A percentile compares a stretch with the other conserved stretches of the same genome.
These are phyloP conservation scores for Penicillium sp. DNA, from an alignment of 2,329 filamentous ascomycete genomes.

Conservation along the genomic window DNA sequence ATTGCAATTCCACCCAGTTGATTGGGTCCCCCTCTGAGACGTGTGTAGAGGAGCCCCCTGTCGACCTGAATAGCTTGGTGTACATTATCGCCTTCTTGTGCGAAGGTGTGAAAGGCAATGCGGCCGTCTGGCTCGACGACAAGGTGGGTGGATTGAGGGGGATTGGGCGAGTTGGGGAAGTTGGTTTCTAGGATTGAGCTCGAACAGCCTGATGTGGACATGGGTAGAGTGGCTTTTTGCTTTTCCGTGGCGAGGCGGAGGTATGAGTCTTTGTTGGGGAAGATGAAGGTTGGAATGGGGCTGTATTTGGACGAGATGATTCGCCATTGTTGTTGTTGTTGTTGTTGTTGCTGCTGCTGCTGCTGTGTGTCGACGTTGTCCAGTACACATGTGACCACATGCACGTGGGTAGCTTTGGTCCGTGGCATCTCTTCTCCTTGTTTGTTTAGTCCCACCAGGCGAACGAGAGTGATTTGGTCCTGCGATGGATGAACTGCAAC, in stretches of 20 bases:
- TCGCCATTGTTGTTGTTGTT: neutral
- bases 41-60: too few relatives aligned
- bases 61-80: too few relatives aligned
- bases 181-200: too few relatives aligned
- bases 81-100: neutral
- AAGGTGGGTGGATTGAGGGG: neutral
- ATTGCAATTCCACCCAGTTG: neutral
- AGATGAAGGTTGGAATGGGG: neutral
- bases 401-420: too few relatives aligned
- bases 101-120: neutral
- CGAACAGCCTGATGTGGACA: neutral
- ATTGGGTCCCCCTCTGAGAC: too few relatives aligned
- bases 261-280: neutral
- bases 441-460: conserved; percentile 1
- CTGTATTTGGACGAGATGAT: neutral
- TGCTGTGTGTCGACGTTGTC: neutral
- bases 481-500: conserved; percentile 14
- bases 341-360: too few relatives aligned
- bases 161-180: too few relatives aligned
- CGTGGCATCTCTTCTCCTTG: too few relatives aligned
- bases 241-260: neutral
- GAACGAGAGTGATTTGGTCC: conserved; percentile 15
- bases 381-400: neutral
- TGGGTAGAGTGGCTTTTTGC: neutral
- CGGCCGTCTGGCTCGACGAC: neutral